These are phyloP conservation scores for Claviceps paspali DNA, from an alignment of 2,329 filamentous ascomycete genomes.

Conservation along the genomic window DNA sequence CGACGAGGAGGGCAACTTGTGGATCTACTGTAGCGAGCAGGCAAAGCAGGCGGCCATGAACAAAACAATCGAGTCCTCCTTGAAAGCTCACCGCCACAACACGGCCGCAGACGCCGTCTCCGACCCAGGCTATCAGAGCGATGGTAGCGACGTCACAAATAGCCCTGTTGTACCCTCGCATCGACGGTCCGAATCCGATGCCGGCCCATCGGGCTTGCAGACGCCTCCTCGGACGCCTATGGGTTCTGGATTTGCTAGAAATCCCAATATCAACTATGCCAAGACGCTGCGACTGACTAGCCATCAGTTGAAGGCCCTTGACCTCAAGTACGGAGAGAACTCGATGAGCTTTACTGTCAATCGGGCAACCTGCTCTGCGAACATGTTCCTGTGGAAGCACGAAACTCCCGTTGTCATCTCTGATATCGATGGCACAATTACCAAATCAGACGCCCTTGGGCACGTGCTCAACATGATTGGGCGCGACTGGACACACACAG, in stretches of 20 bases:
- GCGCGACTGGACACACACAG: conserved; percentile 92
- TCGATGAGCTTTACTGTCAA: conserved; percentile 95
- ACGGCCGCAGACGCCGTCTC: conserved; percentile 67
- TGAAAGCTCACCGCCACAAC: conserved; percentile 30
- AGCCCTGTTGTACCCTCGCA: conserved; percentile 33
- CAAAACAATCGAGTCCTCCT: conserved; percentile 36
- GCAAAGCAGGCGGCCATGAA: conserved; percentile 80
- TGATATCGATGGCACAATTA: conserved; percentile 97
- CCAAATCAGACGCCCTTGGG: conserved; percentile 87
- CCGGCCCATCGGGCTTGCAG: conserved; percentile 36
- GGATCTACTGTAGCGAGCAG: conserved; percentile 98
- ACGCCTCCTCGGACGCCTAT: conserved; percentile 58
- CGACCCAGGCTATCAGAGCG: conserved; percentile 90
- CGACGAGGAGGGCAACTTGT: conserved; percentile 92
- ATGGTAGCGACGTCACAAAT: conserved; percentile 50
- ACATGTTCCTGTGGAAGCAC: conserved; percentile 87
- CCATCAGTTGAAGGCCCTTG: conserved; percentile 77
- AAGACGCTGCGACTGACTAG: conserved; percentile 93
- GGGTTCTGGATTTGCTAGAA: conserved; percentile 45
- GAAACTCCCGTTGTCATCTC: conserved; percentile 92
- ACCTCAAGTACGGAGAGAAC: conserved; percentile 76
- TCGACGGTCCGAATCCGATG: conserved; percentile 52
- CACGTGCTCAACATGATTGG: conserved; percentile 95
- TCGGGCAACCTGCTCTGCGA: conserved; percentile 76
- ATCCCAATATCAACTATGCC: conserved; percentile 77